phyloP scores from a whole-genome alignment of 1,139 yeast species.

The Blastobotrys malaysiensis region DNA sequence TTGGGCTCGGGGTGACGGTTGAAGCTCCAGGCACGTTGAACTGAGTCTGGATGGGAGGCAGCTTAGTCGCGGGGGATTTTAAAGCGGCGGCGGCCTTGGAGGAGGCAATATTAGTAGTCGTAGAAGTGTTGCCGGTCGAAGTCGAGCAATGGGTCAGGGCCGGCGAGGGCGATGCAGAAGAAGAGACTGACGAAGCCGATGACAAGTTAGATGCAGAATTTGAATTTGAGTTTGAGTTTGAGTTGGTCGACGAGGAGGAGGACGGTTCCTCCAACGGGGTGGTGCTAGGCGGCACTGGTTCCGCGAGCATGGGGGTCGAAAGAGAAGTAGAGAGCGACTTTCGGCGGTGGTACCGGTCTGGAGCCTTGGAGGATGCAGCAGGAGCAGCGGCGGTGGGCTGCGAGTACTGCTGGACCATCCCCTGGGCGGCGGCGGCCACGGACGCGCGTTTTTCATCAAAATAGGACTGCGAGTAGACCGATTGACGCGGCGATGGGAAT shows the following conservation, averaged over 20 bases:
- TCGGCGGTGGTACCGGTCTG: conserved; percentile 31
- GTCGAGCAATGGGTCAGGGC: conserved; percentile 6
- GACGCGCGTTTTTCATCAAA: background rate
- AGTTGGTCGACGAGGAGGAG: conserved; percentile 13
- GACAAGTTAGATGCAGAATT: conserved; percentile 4
- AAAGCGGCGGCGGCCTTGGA: conserved; percentile 9
- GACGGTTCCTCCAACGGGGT: conserved; percentile 13
- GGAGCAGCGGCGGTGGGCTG: background rate
- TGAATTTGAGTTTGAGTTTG: conserved; percentile 12
- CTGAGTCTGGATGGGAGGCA: conserved; percentile 1
- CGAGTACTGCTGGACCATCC: background rate
- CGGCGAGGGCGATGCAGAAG: conserved; percentile 7
- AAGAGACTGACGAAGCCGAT: background rate
- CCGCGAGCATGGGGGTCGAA: conserved; percentile 8
- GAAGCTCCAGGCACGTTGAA: background rate
- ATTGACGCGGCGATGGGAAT: conserved; percentile 4
- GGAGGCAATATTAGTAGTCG: conserved; percentile 5
- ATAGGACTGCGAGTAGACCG: background rate
- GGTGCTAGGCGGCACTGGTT: conserved; percentile 12
- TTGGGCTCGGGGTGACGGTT: background rate
- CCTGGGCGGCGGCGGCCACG: background rate
- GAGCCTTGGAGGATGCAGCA: conserved; percentile 12
- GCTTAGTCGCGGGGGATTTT: conserved; percentile 4
- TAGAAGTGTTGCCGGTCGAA: conserved; percentile 11
- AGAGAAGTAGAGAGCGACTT: conserved; percentile 16